These are phyloP conservation scores for Hymenoscyphus albidus DNA, from an alignment of 2,329 filamentous ascomycete genomes.

Conservation along the genomic window DNA sequence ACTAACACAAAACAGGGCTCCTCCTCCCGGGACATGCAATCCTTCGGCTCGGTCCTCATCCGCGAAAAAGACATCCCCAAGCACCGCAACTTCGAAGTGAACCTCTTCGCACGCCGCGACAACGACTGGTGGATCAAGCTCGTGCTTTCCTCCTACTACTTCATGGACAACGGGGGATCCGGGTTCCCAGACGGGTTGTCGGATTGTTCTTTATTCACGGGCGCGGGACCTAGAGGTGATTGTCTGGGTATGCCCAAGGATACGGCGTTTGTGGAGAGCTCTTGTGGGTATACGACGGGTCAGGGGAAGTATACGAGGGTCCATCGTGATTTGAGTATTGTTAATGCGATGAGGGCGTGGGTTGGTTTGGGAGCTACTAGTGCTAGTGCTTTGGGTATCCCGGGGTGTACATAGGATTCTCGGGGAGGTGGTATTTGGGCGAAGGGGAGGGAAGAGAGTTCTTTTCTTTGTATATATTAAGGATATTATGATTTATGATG, in stretches of 20 bases:
- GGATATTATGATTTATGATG: too few relatives aligned
- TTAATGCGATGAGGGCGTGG: slow-evolving; percentile 34
- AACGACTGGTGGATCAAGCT: slow-evolving; percentile 33
- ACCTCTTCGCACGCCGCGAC: slow-evolving; percentile 32
- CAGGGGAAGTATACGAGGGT: slow-evolving; percentile 30
- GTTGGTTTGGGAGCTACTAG: slow-evolving; percentile 28
- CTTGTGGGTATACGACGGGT: slow-evolving; percentile 27
- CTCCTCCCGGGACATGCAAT: slow-evolving; percentile 32
- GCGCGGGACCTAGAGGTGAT: slow-evolving; percentile 17
- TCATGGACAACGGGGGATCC: slow-evolving; percentile 25
- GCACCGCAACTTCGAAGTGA: slow-evolving; percentile 31
- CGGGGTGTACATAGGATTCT: slow-evolving; percentile 19
- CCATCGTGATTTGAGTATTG: slow-evolving; percentile 31
- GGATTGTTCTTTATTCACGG: slow-evolving; percentile 31
- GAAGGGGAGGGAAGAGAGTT: not conserved
- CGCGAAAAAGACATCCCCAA: slow-evolving; percentile 31
- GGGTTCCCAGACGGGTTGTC: slow-evolving; percentile 32
- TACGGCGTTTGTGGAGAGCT: slow-evolving; percentile 26
- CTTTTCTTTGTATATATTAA: not conserved
- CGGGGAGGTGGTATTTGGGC: not conserved
- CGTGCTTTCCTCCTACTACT: slow-evolving; percentile 31
- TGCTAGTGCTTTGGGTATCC: slow-evolving; percentile 27
- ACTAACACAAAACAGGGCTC: slow-evolving; percentile 22
- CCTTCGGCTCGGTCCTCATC: slow-evolving; percentile 31
- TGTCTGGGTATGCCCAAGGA: slow-evolving; percentile 31